A percentile compares a stretch with the other conserved stretches of the same genome.
Conservation (phyloP, 441 rosid species). For the Mallotus repandus region DNA sequence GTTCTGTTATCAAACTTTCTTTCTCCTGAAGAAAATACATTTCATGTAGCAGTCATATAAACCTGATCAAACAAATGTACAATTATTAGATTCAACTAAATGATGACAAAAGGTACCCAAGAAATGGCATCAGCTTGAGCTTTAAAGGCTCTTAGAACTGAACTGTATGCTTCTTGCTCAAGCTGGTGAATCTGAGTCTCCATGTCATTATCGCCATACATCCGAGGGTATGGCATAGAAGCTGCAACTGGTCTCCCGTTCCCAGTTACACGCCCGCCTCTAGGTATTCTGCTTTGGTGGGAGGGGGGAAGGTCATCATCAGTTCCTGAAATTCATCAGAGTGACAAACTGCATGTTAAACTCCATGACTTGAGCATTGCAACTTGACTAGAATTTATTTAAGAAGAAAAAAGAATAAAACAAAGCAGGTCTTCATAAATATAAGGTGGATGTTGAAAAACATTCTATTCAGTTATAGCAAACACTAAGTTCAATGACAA, state of each 20-base stretch:
- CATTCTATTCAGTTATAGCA: neutral
- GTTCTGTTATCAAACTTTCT: conserved; percentile 93
- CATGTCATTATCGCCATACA: conserved; percentile 80
- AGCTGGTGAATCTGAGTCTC: conserved; percentile 90
- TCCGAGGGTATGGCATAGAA: conserved; percentile 61
- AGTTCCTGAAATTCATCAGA: conserved; percentile 55
- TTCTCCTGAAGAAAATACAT: conserved; percentile 66
- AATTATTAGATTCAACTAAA: conserved; percentile 18
- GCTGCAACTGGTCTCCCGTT: conserved; percentile 73
- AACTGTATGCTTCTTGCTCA: conserved; percentile 93
- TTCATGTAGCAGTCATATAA: conserved; percentile 18
- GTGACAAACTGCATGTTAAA: neutral
- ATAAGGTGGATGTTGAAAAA: neutral
- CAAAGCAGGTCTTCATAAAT: neutral
- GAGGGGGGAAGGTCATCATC: conserved; percentile 98
- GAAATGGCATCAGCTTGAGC: conserved; percentile 98
- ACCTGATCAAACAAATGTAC: conserved; percentile 25
- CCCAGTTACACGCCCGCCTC: conserved; percentile 66
- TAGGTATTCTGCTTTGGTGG: conserved; percentile 79
- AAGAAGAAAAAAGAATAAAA: neutral
- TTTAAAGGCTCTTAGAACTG: conserved; percentile 93
- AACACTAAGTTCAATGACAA: neutral
- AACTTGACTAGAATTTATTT: neutral
- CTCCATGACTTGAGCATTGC: neutral
- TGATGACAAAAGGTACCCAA: conserved; percentile 57